A percentile compares a stretch with the other conserved stretches of the same genome.
Conservation (phyloP, 1,284 basidiomycete species). For the Naganishia sp. region DNA sequence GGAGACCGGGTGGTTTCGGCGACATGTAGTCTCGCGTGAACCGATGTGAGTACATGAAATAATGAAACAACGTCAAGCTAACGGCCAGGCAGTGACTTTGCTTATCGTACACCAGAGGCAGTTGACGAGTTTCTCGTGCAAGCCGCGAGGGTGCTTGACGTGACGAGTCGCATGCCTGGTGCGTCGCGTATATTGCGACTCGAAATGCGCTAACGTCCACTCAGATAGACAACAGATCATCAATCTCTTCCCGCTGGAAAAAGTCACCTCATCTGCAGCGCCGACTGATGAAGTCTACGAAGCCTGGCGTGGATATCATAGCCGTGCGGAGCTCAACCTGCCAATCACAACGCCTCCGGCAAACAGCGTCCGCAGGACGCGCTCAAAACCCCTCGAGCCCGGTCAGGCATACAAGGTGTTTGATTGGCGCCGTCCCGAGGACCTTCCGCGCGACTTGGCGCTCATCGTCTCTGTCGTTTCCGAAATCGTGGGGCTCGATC, state of each 20-base stretch:
- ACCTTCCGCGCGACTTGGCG: background rate
- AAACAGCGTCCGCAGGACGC: background rate
- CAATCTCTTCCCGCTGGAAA: constrained; percentile 10
- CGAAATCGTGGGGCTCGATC: background rate
- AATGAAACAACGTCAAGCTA: too few relatives aligned
- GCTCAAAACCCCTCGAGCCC: background rate
- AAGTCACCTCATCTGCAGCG: too few relatives aligned
- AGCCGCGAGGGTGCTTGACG: constrained; percentile 8
- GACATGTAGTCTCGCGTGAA: constrained; percentile 45
- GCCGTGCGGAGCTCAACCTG: constrained; percentile 7
- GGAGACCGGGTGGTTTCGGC: constrained; percentile 47
- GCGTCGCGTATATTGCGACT: background rate
- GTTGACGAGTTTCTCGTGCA: constrained; percentile 4
- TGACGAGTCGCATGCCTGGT: constrained; percentile 13
- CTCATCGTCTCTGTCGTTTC: constrained; percentile 16
- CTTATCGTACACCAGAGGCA: background rate
- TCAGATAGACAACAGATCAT: constrained; percentile 6
- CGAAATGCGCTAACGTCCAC: too few relatives aligned
- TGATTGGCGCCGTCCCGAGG: constrained; percentile 7
- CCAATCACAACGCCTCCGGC: background rate
- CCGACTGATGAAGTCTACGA: constrained; percentile 5
- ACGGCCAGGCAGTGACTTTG: constrained; percentile 8
- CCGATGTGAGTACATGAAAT: constrained; percentile 40
- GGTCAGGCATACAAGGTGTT: constrained; percentile 9
- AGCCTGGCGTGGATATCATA: constrained; percentile 15